phyloP scores from a whole-genome alignment of 164 flowering plant genomes.

The Euptelea pleiosperma region DNA sequence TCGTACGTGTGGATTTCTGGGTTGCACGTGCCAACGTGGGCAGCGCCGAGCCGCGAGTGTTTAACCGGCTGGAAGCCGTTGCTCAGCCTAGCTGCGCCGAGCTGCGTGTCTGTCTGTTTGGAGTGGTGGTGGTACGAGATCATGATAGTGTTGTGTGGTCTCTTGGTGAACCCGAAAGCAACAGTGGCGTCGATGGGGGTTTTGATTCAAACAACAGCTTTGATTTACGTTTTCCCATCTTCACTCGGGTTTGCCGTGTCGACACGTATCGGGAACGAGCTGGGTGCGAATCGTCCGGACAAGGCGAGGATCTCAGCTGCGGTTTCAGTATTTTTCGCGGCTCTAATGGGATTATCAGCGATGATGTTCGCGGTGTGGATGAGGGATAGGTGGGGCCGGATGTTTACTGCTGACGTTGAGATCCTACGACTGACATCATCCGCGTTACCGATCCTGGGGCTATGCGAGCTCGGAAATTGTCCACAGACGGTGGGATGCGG shows the following conservation, averaged over 20 bases:
- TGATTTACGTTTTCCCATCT: constrained; percentile 81
- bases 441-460: constrained; percentile 78
- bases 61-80: constrained; percentile 76
- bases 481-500: constrained; percentile 97
- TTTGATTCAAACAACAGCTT: constrained; percentile 82
- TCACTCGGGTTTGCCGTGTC: constrained; percentile 85
- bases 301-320: constrained; percentile 51
- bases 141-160: constrained; percentile 83
- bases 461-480: constrained; percentile 95
- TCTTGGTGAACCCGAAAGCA: constrained; percentile 58
- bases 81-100: constrained; percentile 66
- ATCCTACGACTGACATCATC: constrained; percentile 64
- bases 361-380: constrained; percentile 48
- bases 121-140: constrained; percentile 99
- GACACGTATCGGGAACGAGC: constrained; percentile 90
- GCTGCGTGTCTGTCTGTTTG: constrained; percentile 86
- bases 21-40: constrained; percentile 52
- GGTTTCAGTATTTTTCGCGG: constrained; percentile 49
- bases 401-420: constrained; percentile 58
- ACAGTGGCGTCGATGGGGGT: constrained; percentile 91
- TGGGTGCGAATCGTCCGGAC: constrained; percentile 69
- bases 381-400: constrained; percentile 58
- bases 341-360: constrained; percentile 60
- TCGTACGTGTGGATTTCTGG: constrained; percentile 37
- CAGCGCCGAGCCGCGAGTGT: constrained; percentile 49